These are phyloP conservation scores for Pyricularia grisea DNA, from an alignment of 2,329 filamentous ascomycete genomes.

Conservation along the genomic window DNA sequence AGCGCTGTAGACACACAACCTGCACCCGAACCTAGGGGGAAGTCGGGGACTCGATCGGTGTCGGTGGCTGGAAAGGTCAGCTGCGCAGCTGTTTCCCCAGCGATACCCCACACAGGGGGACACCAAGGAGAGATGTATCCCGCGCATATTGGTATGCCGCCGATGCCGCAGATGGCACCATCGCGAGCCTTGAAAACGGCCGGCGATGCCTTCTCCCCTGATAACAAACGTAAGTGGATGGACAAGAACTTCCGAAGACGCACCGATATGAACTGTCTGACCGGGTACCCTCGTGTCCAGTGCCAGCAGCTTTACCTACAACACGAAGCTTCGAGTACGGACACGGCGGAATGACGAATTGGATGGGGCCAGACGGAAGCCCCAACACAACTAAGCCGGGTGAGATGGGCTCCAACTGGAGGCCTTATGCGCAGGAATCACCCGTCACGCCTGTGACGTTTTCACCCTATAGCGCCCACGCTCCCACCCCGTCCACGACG, in stretches of 20 bases:
- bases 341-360: conserved; percentile 27
- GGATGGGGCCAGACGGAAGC: conserved; percentile 33
- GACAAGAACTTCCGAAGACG: background rate
- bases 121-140: conserved; percentile 30
- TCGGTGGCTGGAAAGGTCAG: conserved; percentile 25
- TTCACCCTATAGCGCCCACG: conserved; percentile 36
- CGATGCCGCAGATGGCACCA: conserved; percentile 35
- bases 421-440: conserved; percentile 38
- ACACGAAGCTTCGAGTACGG: conserved; percentile 28
- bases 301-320: conserved; percentile 22
- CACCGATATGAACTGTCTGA: conserved; percentile 14
- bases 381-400: conserved; percentile 30
- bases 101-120: conserved; percentile 32
- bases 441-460: conserved; percentile 37
- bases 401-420: conserved; percentile 37
- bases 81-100: conserved; percentile 40
- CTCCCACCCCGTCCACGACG: conserved; percentile 24
- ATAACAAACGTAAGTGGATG: conserved; percentile 31
- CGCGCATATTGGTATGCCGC: conserved; percentile 29
- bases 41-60: conserved; percentile 27
- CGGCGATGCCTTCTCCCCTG: conserved; percentile 26
- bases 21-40: conserved; percentile 31
- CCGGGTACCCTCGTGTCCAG: conserved; percentile 13
- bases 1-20: conserved; percentile 75
- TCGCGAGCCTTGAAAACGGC: conserved; percentile 28